A percentile compares a stretch with the other conserved stretches of the same genome.
phyloP scores from a whole-genome alignment of 2,329 filamentous ascomycete species.

The Talaromyces albobiverticillius region DNA sequence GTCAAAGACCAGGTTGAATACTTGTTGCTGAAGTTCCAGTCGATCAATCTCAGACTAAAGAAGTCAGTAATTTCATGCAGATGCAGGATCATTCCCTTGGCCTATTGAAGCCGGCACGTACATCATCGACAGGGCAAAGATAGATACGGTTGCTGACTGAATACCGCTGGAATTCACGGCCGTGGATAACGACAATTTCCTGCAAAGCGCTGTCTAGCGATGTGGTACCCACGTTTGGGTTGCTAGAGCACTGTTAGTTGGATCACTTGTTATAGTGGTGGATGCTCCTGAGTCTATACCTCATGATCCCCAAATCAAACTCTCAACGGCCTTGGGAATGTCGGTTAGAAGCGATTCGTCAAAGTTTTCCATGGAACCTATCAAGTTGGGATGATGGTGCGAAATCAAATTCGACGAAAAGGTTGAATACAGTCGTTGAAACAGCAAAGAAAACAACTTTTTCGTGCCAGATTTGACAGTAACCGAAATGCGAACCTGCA shows the following conservation, averaged over 20 bases:
- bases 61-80: slow-evolving; percentile 11
- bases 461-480: slow-evolving; percentile 2
- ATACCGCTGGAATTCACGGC: slow-evolving; percentile 66
- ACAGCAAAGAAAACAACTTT: not conserved
- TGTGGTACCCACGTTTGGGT: slow-evolving; percentile 45
- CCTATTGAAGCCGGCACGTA: slow-evolving; percentile 34
- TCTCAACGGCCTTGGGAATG: not conserved
- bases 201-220: slow-evolving; percentile 58
- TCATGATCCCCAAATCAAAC: not conserved
- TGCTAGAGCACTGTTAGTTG: slow-evolving; percentile 33
- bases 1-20: slow-evolving; percentile 65
- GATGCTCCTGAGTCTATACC: slow-evolving; percentile 26
- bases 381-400: not conserved
- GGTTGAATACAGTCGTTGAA: not conserved
- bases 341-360: not conserved
- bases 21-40: slow-evolving; percentile 60
- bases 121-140: slow-evolving; percentile 70
- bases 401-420: not conserved
- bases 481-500: not conserved
- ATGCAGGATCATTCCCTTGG: not conserved
- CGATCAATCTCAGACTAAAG: slow-evolving; percentile 65
- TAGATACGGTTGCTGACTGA: slow-evolving; percentile 64
- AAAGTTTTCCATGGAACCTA: not conserved
- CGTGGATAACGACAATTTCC: slow-evolving; percentile 59
- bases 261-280: not conserved